These are phyloP conservation scores for Aureobasidium namibiae DNA, from an alignment of 2,329 filamentous ascomycete species.

Conservation along the genomic window DNA sequence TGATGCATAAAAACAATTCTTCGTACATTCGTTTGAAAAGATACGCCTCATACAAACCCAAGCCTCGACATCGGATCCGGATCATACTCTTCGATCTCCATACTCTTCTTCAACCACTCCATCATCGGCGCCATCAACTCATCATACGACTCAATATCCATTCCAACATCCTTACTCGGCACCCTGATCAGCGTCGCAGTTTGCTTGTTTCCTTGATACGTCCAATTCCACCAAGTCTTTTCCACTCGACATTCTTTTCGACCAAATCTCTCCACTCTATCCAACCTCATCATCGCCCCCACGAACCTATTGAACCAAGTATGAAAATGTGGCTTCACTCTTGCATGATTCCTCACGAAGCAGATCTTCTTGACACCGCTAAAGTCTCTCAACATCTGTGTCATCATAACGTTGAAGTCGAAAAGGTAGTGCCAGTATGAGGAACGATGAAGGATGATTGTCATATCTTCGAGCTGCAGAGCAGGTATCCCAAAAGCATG, in stretches of 20 bases:
- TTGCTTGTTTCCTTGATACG: slow-evolving; percentile 22
- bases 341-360: slow-evolving; percentile 28
- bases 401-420: slow-evolving; percentile 26
- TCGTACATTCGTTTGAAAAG: neutral
- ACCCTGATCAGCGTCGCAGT: slow-evolving; percentile 25
- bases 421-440: slow-evolving; percentile 28
- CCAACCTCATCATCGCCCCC: slow-evolving; percentile 32
- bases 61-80: slow-evolving; percentile 25
- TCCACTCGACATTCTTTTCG: slow-evolving; percentile 24
- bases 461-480: slow-evolving; percentile 26
- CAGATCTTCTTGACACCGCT: slow-evolving; percentile 26
- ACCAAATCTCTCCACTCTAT: slow-evolving; percentile 34
- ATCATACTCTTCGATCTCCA: slow-evolving; percentile 31
- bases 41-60: slow-evolving; percentile 4
- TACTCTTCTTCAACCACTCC: slow-evolving; percentile 26
- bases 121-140: slow-evolving; percentile 29
- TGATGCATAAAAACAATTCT: neutral
- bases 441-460: slow-evolving; percentile 24
- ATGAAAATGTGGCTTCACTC: slow-evolving; percentile 30
- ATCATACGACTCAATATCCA: slow-evolving; percentile 32
- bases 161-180: slow-evolving; percentile 20
- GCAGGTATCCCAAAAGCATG: slow-evolving; percentile 26
- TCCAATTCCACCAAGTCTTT: slow-evolving; percentile 34
- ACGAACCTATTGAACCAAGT: slow-evolving; percentile 32
- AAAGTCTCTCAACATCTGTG: slow-evolving; percentile 27